Conservation (phyloP, 179 eudicot species). For the Corrigiola litoralis region DNA sequence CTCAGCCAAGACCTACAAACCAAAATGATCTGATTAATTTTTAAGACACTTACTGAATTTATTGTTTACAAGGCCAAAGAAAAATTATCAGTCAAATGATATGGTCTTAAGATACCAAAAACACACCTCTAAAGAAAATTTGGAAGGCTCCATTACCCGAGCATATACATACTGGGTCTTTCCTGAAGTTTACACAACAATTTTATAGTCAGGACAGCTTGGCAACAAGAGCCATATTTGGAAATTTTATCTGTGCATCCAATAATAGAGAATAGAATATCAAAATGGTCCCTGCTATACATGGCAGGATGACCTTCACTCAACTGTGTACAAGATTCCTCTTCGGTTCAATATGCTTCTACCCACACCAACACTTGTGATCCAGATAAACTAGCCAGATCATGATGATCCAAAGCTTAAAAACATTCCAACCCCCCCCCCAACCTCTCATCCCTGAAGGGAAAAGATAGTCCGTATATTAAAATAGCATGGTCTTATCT, state of each 20-base stretch:
- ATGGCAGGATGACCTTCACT: too few species aligned
- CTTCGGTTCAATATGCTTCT: too few species aligned
- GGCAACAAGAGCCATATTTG: not conserved
- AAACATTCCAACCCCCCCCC: too few species aligned
- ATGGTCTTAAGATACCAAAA: not conserved
- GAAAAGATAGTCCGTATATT: too few species aligned
- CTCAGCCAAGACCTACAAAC: conserved; percentile 73
- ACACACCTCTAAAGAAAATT: conserved; percentile 78
- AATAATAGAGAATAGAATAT: not conserved
- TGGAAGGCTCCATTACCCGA: conserved; percentile 76
- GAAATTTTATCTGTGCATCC: not conserved
- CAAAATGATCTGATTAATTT: conserved; percentile 12
- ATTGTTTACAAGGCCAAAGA: conserved; percentile 3
- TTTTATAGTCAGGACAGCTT: not conserved
- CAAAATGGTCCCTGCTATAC: not conserved
- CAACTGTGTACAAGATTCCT: too few species aligned
- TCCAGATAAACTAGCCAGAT: not conserved
- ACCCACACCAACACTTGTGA: too few species aligned
- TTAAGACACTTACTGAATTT: not conserved
- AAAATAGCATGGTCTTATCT: too few species aligned
- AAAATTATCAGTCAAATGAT: not conserved
- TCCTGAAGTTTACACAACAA: conserved; percentile 42
- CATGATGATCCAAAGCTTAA: not conserved
- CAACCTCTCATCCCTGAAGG: too few species aligned
- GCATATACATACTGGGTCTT: conserved; percentile 82